Evolutionary conservation across 257 asterid species (phyloP), one percentile per base, ranked within the genome.

Genomic region (Rhazya stricta): DNA sequence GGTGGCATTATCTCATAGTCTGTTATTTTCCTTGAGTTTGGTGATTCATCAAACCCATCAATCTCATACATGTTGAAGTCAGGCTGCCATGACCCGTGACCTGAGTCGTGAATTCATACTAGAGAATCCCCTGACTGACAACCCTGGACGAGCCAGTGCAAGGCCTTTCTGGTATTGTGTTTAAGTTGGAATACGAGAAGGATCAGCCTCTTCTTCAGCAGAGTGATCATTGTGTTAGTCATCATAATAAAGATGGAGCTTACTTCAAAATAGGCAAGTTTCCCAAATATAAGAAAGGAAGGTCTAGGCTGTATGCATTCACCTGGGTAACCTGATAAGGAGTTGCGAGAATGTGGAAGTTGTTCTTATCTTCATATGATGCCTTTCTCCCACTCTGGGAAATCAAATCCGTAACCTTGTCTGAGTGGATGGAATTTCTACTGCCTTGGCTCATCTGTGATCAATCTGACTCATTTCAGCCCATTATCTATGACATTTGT

Each of bases 11-110:
- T 85, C 79, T 89, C 91, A 63, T 89, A 89, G n/a, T 89, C 94
- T 69, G 78, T n/a, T 73, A 89, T 86, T 39, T 76, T 61, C 94
- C 94, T 76, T 77, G 71, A 9, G 50, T 77, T 70, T 84, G 81
- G 77, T 83, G 85, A 79, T 89, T 89, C 91, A 77, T 88, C 93
- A 41, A 74, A 84, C 67, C 91, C 93, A 30, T 88, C 94, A 21
- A 79, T 78, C 81, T 89, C 94, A 69, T 89, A 88, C 69, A 84
- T 69, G 43, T 74, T 76, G 39, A 68, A 72, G 71, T 86, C 85
- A 37, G 2, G 57, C 73, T 73, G 80, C 69, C 82, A 88, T 51
- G 89, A 82, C 25, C 91, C 94, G 67, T 89, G 94, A 19, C 91
- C 94, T 5, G 91, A 89, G 84, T 66, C 86, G 82, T 85, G 85